These are phyloP conservation scores for Paraphoma sp. DNA, from an alignment of 2,329 filamentous ascomycete genomes.

Conservation along the genomic window DNA sequence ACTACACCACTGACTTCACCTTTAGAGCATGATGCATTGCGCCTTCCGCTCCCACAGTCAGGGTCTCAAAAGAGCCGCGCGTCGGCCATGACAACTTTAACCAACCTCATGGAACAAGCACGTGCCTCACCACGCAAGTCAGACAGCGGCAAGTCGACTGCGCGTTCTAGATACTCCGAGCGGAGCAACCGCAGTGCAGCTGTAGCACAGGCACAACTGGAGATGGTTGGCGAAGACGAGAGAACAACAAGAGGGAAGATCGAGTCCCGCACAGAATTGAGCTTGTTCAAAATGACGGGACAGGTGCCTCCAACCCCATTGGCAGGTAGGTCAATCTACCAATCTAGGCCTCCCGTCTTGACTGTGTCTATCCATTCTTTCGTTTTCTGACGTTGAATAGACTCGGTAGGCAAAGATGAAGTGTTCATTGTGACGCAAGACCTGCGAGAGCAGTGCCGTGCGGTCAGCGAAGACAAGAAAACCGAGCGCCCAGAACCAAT, in stretches of 20 bases:
- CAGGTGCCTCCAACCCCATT: constrained; percentile 33
- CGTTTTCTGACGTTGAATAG: not conserved
- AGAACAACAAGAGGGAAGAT: constrained; percentile 49
- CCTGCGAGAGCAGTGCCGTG: constrained; percentile 25
- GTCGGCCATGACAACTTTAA: constrained; percentile 27
- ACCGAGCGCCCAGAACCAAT: constrained; percentile 11
- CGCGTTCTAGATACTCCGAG: constrained; percentile 32
- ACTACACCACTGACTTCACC: constrained; percentile 20
- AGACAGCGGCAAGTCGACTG: constrained; percentile 23
- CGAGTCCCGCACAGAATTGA: constrained; percentile 48
- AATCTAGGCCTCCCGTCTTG: not conserved
- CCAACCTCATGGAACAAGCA: constrained; percentile 33
- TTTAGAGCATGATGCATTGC: constrained; percentile 11
- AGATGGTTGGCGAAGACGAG: constrained; percentile 30
- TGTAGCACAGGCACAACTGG: constrained; percentile 19
- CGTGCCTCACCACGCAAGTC: constrained; percentile 31
- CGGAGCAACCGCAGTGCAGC: constrained; percentile 21
- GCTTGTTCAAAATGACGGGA: constrained; percentile 41
- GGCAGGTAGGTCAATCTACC: constrained; percentile 16
- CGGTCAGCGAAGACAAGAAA: constrained; percentile 17
- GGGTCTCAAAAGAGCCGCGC: constrained; percentile 23
- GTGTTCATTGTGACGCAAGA: constrained; percentile 28
- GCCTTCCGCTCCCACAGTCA: constrained; percentile 17
- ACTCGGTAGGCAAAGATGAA: constrained; percentile 9
- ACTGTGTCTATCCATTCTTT: not conserved